Base-by-base conservation (phyloP, 306 rosid species). In the Inga leiocalycina region DNA sequence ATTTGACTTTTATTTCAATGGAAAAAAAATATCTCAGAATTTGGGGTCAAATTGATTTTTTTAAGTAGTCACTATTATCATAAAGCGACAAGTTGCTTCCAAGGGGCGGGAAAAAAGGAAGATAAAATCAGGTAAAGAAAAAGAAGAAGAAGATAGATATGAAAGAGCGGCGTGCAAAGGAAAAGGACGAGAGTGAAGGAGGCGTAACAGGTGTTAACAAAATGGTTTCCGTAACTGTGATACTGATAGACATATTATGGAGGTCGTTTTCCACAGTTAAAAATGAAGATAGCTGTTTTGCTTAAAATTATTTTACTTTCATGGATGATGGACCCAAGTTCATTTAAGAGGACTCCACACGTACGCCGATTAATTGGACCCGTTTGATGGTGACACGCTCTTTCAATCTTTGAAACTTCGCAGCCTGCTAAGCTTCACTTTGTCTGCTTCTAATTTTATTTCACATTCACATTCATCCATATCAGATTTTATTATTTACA, bases 361-460 rank as follows among this genome's bases (percentile, higher is more conserved):
- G 43, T 2, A 30, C 43, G 75, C 75, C 75, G 75, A n/a, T 70
- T 19, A 41, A n/a, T 70, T 70, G 75, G 75, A 70, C 75, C 75
- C 1, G 11, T 6, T 65, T 32, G 71, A 65, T 5, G 8, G 71
- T 32, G 64, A 57, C 11, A 13, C 69, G 1, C 39, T 62, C 69
- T 27, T 39, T 32, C 71, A 0, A 5, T 34, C 45, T 0, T 67
- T 67, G 9, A 14, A 32, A 1, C 39, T 35, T 27, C 3, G 11
- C 24, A 59, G 34, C 66, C 27, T 59, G 34, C 65, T 57, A 8
- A 10, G 34, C 27, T 22, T 59, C 66, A 22, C 66, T 59, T 22
- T 0, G 0, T 0, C n/a, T 10, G 4, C 65, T 57, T 22, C 4
- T 10, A 57, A 0, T 57, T 56, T 20, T 56, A 20, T 20, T 56